Evolutionary conservation across 257 asterid species (phyloP).

Genomic region (Paulownia fortunei): DNA sequence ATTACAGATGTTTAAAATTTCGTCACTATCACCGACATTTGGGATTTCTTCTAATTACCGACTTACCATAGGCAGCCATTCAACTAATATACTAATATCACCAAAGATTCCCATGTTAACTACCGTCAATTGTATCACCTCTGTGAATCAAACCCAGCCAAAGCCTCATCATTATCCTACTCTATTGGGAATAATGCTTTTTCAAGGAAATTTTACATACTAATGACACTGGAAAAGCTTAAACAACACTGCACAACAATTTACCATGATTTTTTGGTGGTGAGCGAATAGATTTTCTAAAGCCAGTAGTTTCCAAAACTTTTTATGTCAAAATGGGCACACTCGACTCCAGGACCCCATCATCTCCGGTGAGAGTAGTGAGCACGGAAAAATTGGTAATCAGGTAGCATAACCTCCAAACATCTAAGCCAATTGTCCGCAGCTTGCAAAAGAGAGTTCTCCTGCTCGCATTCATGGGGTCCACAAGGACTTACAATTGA

Average conservation of each 20-base stretch:
- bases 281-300: conserved; percentile 25
- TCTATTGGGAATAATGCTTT: conserved; percentile 31
- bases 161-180: conserved; percentile 34
- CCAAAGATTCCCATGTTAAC: conserved; percentile 32
- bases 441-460: conserved; percentile 58
- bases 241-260: conserved; percentile 50
- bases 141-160: conserved; percentile 25
- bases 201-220: conserved; percentile 38
- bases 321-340: conserved; percentile 26
- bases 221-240: conserved; percentile 26
- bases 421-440: conserved; percentile 69
- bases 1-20: conserved; percentile 36
- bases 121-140: conserved; percentile 25
- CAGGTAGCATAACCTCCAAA: conserved; percentile 63
- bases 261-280: conserved; percentile 28
- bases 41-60: conserved; percentile 25
- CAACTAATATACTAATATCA: conserved; percentile 32
- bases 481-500: conserved; percentile 62
- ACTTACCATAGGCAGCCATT: conserved; percentile 25
- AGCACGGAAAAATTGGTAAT: conserved; percentile 65
- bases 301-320: conserved; percentile 29
- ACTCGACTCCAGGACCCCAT: conserved; percentile 1
- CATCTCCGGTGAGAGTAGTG: conserved; percentile 54
- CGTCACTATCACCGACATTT: conserved; percentile 31
- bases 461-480: conserved; percentile 71